Evolutionary conservation across 306 rosid species (phyloP).

Genomic region (Cicer pinnatifidum): DNA sequence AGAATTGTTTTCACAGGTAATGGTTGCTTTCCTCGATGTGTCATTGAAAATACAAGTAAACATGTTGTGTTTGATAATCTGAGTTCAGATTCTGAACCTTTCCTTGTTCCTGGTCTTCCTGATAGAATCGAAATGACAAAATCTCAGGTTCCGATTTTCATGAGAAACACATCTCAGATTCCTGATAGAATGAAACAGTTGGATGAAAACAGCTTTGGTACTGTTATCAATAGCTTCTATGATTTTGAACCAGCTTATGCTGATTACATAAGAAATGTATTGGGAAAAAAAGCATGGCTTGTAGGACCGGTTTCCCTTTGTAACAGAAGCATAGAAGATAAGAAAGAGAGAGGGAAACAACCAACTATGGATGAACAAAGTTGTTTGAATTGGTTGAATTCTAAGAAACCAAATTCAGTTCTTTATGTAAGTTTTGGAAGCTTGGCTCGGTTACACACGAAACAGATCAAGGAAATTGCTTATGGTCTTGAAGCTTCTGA

Average conservation of each 20-base stretch:
- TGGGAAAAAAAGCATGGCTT: constrained; percentile 57
- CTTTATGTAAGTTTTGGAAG: constrained; percentile 68
- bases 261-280: constrained; percentile 42
- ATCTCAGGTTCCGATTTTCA: constrained; percentile 57
- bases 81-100: constrained; percentile 54
- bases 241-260: constrained; percentile 61
- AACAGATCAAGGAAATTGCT: constrained; percentile 64
- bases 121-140: constrained; percentile 52
- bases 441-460: constrained; percentile 43
- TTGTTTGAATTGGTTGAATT: constrained; percentile 58
- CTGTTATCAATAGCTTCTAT: constrained; percentile 60
- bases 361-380: constrained; percentile 53
- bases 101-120: constrained; percentile 56
- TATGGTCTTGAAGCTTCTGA: constrained; percentile 60
- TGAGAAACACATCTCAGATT: constrained; percentile 34
- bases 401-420: constrained; percentile 61
- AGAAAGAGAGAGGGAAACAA: constrained; percentile 53
- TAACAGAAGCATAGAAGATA: constrained; percentile 50
- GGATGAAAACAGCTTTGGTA: constrained; percentile 56
- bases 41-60: constrained; percentile 34
- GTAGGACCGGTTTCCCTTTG: constrained; percentile 69
- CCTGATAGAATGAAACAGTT: constrained; percentile 6
- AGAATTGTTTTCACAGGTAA: constrained; percentile 56
- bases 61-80: constrained; percentile 43
- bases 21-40: constrained; percentile 63